These are phyloP conservation scores for Alternaria infectoria DNA, from an alignment of 2,329 filamentous ascomycete genomes.

Conservation along the genomic window DNA sequence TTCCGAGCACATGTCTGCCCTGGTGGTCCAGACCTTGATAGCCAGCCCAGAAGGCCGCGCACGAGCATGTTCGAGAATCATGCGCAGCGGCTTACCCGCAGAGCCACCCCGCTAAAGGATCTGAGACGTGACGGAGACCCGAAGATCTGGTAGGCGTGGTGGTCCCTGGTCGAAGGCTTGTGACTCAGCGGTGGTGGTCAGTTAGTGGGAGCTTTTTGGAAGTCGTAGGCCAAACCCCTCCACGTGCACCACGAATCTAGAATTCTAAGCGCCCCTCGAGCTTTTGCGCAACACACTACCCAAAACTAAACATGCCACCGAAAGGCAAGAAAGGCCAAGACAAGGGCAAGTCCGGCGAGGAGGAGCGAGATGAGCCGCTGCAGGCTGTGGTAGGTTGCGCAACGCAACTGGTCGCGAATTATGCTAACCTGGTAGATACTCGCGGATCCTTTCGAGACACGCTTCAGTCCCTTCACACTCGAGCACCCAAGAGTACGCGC, in stretches of 20 bases:
- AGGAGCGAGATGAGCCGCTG: slow-evolving; percentile 66
- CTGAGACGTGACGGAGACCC: slow-evolving; percentile 27
- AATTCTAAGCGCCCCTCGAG: slow-evolving; percentile 13
- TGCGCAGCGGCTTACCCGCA: slow-evolving; percentile 32
- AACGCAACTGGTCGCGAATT: slow-evolving; percentile 7
- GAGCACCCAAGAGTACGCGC: slow-evolving; percentile 80
- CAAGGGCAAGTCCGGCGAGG: slow-evolving; percentile 54
- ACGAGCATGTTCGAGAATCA: slow-evolving; percentile 23
- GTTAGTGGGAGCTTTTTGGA: slow-evolving; percentile 18
- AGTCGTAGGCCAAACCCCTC: slow-evolving; percentile 15
- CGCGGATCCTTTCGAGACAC: slow-evolving; percentile 91
- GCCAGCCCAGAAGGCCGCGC: slow-evolving; percentile 22
- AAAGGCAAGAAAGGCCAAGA: slow-evolving; percentile 55
- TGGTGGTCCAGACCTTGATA: slow-evolving; percentile 38
- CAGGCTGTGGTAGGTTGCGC: slow-evolving; percentile 64
- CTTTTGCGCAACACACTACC: slow-evolving; percentile 4
- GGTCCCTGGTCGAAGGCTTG: slow-evolving; percentile 13
- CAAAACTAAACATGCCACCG: slow-evolving; percentile 51
- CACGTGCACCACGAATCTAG: slow-evolving; percentile 13
- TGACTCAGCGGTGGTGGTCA: slow-evolving; percentile 23
- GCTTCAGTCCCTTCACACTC: slow-evolving; percentile 87
- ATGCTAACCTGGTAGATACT: slow-evolving; percentile 67
- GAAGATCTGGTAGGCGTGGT: slow-evolving; percentile 19
- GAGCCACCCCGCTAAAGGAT: slow-evolving; percentile 29
- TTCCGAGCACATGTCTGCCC: slow-evolving; percentile 24